Percentiles rank a stretch among this genome's conserved stretches.
These are phyloP conservation scores for Coprinopsis strossmayeri DNA, from an alignment of 768 basidiomycete genomes.

Conservation along the genomic window DNA sequence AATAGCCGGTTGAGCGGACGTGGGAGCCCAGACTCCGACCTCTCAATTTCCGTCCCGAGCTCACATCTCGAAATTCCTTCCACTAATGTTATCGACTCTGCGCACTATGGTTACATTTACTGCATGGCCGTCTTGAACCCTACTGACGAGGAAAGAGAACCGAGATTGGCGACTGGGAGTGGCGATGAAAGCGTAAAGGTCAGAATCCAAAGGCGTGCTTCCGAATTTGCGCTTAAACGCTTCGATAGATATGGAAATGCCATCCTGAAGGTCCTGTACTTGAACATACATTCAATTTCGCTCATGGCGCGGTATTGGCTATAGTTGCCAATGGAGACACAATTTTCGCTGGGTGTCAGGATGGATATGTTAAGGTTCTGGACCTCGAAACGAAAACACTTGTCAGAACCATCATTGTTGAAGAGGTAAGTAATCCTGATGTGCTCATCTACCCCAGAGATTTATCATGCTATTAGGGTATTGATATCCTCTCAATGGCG, in stretches of 20 bases:
- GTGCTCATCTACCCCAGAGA: neutral
- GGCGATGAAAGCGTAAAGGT: constrained; percentile 92
- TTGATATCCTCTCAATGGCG: constrained; percentile 79
- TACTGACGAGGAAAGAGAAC: constrained; percentile 18
- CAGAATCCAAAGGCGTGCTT: constrained; percentile 1
- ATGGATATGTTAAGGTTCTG: constrained; percentile 86
- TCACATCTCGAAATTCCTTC: constrained; percentile 51
- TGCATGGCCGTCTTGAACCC: constrained; percentile 48
- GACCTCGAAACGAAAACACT: constrained; percentile 87
- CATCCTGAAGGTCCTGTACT: constrained; percentile 16
- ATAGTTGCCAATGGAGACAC: constrained; percentile 71
- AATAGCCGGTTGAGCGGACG: constrained; percentile 34
- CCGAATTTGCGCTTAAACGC: neutral
- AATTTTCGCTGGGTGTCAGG: constrained; percentile 90
- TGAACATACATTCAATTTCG: constrained; percentile 60
- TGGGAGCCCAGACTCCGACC: constrained; percentile 27
- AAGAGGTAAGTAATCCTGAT: constrained; percentile 50
- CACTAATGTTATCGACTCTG: constrained; percentile 74
- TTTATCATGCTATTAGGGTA: constrained; percentile 34
- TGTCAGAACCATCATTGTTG: constrained; percentile 80
- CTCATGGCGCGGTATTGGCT: constrained; percentile 77
- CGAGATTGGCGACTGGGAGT: constrained; percentile 73
- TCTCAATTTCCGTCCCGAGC: constrained; percentile 18
- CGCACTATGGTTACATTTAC: constrained; percentile 94
- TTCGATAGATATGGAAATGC: constrained; percentile 61